phyloP scores from a whole-genome alignment of 192 early-diverging fungal species.

The Lobosporangium transversale region DNA sequence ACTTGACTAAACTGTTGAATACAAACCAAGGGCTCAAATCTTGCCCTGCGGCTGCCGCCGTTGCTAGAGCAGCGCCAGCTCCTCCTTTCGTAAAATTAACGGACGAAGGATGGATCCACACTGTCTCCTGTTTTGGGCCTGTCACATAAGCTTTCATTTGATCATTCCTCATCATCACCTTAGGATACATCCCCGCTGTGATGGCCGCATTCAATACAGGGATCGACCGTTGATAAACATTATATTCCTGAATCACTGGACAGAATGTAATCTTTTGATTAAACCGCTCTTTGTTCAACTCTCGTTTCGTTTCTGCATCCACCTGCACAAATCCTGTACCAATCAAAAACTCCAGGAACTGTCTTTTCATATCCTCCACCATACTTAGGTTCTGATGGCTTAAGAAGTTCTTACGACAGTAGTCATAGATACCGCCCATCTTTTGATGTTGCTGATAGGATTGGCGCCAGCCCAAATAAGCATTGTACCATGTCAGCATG shows the following conservation, averaged over 20 bases:
- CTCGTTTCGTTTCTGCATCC: slow-evolving; percentile 28
- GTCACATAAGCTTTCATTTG: slow-evolving; percentile 53
- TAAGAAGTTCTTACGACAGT: slow-evolving; percentile 59
- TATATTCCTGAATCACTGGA: slow-evolving; percentile 51
- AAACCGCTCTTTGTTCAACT: slow-evolving; percentile 39
- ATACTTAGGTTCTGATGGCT: slow-evolving; percentile 62
- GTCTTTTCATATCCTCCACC: slow-evolving; percentile 69
- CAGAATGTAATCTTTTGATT: slow-evolving; percentile 50
- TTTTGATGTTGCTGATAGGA: slow-evolving; percentile 22
- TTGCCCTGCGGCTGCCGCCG: slow-evolving; percentile 15
- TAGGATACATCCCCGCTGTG: slow-evolving; percentile 87
- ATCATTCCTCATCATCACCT: slow-evolving; percentile 63
- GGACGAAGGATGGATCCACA: slow-evolving; percentile 87
- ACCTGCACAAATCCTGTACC: slow-evolving; percentile 60
- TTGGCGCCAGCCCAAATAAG: slow-evolving; percentile 60
- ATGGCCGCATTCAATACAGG: slow-evolving; percentile 78
- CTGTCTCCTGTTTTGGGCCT: slow-evolving; percentile 52
- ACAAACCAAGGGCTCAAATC: slow-evolving; percentile 55
- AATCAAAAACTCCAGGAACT: slow-evolving; percentile 60
- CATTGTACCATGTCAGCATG: slow-evolving; percentile 63
- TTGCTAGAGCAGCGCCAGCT: background rate
- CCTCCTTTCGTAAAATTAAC: slow-evolving; percentile 62
- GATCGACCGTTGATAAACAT: slow-evolving; percentile 47
- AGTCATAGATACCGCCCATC: slow-evolving; percentile 49
- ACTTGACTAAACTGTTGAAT: slow-evolving; percentile 64